These are phyloP conservation scores for Candida fluviatilis DNA, from an alignment of 805 yeast genomes.

Conservation along the genomic window DNA sequence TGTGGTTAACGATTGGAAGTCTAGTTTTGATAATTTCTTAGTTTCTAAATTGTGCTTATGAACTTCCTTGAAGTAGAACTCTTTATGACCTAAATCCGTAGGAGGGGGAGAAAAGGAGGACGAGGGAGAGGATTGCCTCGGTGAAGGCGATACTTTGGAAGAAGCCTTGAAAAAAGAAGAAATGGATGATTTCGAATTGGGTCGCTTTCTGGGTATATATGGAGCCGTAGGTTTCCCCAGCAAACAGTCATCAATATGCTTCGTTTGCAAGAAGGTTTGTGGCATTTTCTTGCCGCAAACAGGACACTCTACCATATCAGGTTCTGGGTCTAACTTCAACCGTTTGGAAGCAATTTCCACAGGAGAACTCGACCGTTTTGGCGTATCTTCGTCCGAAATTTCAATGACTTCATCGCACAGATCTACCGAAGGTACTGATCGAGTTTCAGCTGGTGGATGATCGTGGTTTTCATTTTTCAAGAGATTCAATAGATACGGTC, in stretches of 20 bases:
- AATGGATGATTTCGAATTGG: slow-evolving; percentile 11
- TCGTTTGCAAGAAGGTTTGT: slow-evolving; percentile 48
- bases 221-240: slow-evolving; percentile 20
- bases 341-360: slow-evolving; percentile 1
- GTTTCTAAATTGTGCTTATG: slow-evolving; percentile 23
- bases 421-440: not conserved
- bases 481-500: slow-evolving; percentile 10
- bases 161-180: slow-evolving; percentile 26
- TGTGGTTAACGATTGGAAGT: slow-evolving; percentile 55
- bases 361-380: slow-evolving; percentile 2
- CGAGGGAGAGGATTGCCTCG: not conserved
- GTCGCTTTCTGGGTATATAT: slow-evolving; percentile 4
- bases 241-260: slow-evolving; percentile 63
- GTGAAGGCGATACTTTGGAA: not conserved
- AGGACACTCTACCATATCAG: slow-evolving; percentile 55
- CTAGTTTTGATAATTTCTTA: slow-evolving; percentile 57
- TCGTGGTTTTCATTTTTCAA: slow-evolving; percentile 1
- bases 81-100: slow-evolving; percentile 15
- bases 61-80: slow-evolving; percentile 29
- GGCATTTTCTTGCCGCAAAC: slow-evolving; percentile 57
- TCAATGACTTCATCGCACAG: slow-evolving; percentile 5
- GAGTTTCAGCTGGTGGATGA: not conserved
- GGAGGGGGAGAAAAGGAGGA: slow-evolving; percentile 1
- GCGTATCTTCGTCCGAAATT: not conserved
- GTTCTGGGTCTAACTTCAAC: slow-evolving; percentile 2